Percentiles rank a stretch among this genome's conserved stretches.
Evolutionary conservation across 2,329 filamentous ascomycete genomes (phyloP).

Genomic region (Chrysoporthe austroafricana): DNA sequence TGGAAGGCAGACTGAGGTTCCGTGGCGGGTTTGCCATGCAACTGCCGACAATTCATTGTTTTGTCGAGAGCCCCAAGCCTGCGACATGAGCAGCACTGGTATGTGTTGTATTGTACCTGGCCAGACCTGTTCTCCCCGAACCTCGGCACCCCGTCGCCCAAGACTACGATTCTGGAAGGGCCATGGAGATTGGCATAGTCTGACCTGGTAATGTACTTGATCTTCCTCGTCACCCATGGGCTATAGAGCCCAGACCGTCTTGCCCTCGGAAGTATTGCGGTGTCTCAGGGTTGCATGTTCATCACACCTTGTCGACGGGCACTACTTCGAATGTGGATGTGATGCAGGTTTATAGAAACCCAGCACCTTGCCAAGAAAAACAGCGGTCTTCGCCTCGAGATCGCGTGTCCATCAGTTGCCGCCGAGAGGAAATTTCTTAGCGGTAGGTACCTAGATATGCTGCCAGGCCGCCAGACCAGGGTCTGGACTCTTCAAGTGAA

Average conservation of each 20-base stretch:
- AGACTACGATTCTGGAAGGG: neutral
- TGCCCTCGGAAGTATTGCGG: neutral
- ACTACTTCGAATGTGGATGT: neutral
- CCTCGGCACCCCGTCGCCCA: neutral
- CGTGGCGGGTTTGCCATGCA: neutral
- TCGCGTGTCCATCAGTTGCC: neutral
- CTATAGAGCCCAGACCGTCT: neutral
- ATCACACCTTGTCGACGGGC: neutral
- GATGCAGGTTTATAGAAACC: neutral
- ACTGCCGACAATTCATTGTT: neutral
- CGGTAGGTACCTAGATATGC: slow-evolving; percentile 2
- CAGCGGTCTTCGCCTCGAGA: neutral
- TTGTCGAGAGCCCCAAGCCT: neutral
- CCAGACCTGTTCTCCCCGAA: neutral
- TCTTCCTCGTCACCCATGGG: neutral
- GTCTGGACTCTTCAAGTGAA: slow-evolving; percentile 12
- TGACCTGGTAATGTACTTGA: neutral
- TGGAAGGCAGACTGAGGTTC: neutral
- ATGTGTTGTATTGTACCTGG: neutral
- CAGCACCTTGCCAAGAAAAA: neutral
- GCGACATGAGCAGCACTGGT: neutral
- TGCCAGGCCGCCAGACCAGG: neutral
- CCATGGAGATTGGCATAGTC: no score
- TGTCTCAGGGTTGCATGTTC: neutral
- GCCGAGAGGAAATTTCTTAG: neutral